Percentiles rank a stretch among this genome's conserved stretches.
phyloP scores from a whole-genome alignment of 2,329 filamentous ascomycete genomes.

The Xylariaceae sp. region DNA sequence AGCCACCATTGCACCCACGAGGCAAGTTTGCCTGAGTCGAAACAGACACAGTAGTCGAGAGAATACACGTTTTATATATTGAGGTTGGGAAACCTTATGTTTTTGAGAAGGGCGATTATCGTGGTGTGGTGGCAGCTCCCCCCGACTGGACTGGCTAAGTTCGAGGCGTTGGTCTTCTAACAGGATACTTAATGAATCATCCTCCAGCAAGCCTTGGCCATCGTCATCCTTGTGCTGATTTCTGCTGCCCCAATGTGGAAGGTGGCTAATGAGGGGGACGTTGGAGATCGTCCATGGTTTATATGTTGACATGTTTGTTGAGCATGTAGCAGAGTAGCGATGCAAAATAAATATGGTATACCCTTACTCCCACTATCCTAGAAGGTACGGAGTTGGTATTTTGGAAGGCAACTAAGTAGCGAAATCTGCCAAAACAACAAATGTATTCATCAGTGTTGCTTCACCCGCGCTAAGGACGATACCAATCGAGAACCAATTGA shows the following conservation, averaged over 20 bases:
- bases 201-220: conserved; percentile 31
- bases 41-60: conserved; percentile 11
- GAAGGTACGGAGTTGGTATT: not conserved
- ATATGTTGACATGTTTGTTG: not conserved
- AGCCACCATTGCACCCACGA: conserved; percentile 14
- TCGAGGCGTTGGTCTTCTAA: conserved; percentile 25
- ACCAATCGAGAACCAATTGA: no score
- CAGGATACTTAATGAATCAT: conserved; percentile 34
- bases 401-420: no score
- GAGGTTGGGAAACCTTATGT: not conserved
- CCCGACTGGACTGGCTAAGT: not conserved
- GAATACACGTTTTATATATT: not conserved
- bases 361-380: not conserved
- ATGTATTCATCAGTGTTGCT: no score
- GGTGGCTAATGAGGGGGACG: conserved; percentile 7
- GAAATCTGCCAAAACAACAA: not conserved
- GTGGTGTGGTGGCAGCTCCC: conserved; percentile 1
- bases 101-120: not conserved
- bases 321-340: not conserved
- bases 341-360: not conserved
- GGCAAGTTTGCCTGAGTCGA: not conserved
- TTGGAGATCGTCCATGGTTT: conserved; percentile 1
- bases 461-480: no score
- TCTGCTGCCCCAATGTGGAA: conserved; percentile 10
- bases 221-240: conserved; percentile 23